Percentiles rank a stretch among this genome's conserved stretches.
These are phyloP conservation scores for Pythium insidiosum DNA, from an alignment of 352 stramenopile species.

Conservation along the genomic window DNA sequence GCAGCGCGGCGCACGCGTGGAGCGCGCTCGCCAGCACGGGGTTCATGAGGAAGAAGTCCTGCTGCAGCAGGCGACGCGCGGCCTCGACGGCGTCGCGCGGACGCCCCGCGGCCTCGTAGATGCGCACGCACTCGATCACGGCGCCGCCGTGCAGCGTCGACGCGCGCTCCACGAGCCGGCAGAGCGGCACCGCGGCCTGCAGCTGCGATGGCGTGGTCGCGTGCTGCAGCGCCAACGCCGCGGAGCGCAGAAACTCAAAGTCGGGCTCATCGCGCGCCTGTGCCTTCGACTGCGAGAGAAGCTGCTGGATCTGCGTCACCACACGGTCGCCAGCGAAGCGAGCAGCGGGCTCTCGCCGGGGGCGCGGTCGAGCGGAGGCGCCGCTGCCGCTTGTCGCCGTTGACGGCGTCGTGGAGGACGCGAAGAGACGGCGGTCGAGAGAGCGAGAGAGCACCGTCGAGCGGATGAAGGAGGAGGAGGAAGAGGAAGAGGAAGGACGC, in stretches of 20 bases:
- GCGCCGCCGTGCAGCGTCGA: constrained; percentile 27
- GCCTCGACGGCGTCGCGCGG: constrained; percentile 42
- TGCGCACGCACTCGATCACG: constrained; percentile 47
- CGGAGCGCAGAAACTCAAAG: constrained; percentile 39
- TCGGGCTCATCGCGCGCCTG: constrained; percentile 25
- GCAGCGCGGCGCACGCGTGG: constrained; percentile 42
- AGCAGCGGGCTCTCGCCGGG: constrained; percentile 5
- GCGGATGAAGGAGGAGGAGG: too few species aligned
- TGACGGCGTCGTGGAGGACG: background rate
- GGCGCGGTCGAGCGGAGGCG: background rate
- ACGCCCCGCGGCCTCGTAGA: constrained; percentile 47
- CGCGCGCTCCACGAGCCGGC: constrained; percentile 31
- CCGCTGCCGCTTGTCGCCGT: too few species aligned
- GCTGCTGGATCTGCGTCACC: constrained; percentile 26
- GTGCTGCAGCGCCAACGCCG: constrained; percentile 29
- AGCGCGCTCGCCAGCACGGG: constrained; percentile 46
- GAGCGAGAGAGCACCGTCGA: too few species aligned
- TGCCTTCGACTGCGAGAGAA: constrained; percentile 23
- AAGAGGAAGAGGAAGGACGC: too few species aligned
- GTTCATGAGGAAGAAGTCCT: constrained; percentile 66
- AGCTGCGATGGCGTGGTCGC: constrained; percentile 47
- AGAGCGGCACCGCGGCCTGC: constrained; percentile 48
- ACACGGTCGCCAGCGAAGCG: constrained; percentile 2
- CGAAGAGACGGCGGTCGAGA: background rate
- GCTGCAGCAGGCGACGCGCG: constrained; percentile 36